Base-by-base conservation (phyloP, 257 asterid species). In the Verbena officinalis region DNA sequence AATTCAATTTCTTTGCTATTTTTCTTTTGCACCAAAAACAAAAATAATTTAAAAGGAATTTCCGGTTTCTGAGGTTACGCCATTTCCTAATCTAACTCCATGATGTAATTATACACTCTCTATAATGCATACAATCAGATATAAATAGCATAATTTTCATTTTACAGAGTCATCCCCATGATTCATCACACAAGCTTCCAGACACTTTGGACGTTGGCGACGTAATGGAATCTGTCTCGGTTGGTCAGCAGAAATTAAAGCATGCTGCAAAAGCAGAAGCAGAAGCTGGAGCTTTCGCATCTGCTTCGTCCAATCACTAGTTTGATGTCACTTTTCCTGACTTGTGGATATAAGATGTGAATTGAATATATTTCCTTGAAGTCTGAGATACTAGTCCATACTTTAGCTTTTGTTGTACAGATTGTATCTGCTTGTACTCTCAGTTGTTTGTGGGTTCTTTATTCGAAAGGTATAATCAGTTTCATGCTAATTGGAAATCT, bases 191-290 rank as follows among this genome's bases (percentile, higher is more conserved):
- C 66, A 84, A 77, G 85, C 96, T 91, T 65, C 98, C 96, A 0
- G 95, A 88, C 52, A 72, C 84, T 38, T 74, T 88, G 74, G 95
- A 91, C 83, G 88, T 91, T 17, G 96, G 95, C 13, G 98, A 91
- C 22, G 95, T 86, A 73, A 80, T 94, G 9, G 96, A 84, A 60
- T 51, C 70, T 6, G 78, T 76, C 19, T 49, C 63, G 21, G 55
- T 71, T 14, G 34, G 54, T 9, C 74, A 70, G 51, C 20, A 58
- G 62, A 75, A 71, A 55, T 70, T 64, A 55, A 75, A 74, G 83
- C 62, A 66, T n/a, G 64, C 65, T 36, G 40, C 33, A 21, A 61
- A 20, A 7, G 68, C 49, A 14, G 86, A 20, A 7, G 68, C 49
- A 14, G 86, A 77, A 73, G 65, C 67, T 12, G 81, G 80, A 67